Conservation (phyloP, 768 basidiomycete genomes). For the Fomitopsis pulvina region DNA sequence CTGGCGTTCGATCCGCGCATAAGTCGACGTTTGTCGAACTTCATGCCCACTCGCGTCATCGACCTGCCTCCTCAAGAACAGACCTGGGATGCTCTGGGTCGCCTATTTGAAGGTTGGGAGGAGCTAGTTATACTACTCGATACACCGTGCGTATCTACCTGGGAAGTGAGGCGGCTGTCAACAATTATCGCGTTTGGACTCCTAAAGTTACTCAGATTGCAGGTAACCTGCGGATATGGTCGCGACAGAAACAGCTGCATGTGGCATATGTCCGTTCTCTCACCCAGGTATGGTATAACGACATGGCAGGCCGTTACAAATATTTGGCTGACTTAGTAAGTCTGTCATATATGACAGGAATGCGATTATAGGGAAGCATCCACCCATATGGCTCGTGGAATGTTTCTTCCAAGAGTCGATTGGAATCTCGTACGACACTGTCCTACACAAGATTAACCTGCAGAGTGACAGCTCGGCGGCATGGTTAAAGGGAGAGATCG, state of each 20-base stretch:
- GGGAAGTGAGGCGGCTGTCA: constrained; percentile 44
- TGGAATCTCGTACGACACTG: constrained; percentile 44
- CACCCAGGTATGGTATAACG: too few relatives aligned
- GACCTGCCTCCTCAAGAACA: constrained; percentile 39
- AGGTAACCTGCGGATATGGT: constrained; percentile 46
- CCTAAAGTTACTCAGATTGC: constrained; percentile 29
- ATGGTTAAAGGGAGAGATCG: constrained; percentile 22
- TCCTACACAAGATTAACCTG: constrained; percentile 32
- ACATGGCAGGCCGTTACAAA: too few relatives aligned
- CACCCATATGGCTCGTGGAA: constrained; percentile 50
- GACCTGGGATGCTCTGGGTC: constrained; percentile 45
- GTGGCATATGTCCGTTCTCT: constrained; percentile 59
- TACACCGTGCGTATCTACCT: constrained; percentile 41
- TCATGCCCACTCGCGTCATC: constrained; percentile 62
- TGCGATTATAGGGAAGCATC: constrained; percentile 44
- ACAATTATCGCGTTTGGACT: neutral
- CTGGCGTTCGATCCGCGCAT: constrained; percentile 63
- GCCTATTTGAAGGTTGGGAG: constrained; percentile 48
- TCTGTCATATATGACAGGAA: constrained; percentile 53
- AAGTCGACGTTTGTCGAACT: constrained; percentile 58
- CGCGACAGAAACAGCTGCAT: constrained; percentile 29
- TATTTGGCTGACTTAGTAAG: constrained; percentile 26
- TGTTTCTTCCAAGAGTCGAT: constrained; percentile 60
- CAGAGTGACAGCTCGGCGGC: constrained; percentile 9
- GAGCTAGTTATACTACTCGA: constrained; percentile 43